Conservation (phyloP, 1,284 basidiomycete species). For the Austroboletus sp. region DNA sequence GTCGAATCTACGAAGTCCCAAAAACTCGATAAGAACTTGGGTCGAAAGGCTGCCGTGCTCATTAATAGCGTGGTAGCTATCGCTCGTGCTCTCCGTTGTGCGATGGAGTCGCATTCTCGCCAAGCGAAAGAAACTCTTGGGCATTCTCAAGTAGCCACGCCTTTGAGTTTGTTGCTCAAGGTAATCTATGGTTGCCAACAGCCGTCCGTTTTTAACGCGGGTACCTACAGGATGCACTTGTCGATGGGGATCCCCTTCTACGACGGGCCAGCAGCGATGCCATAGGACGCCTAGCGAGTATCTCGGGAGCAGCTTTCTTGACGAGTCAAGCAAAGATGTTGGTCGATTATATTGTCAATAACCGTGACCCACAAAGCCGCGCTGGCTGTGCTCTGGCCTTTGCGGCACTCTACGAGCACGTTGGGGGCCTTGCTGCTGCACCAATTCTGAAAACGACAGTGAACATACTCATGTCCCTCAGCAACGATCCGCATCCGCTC, state of each 20-base stretch:
- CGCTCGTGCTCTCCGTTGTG: constrained; percentile 64
- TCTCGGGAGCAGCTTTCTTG: constrained; percentile 82
- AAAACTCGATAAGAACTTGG: constrained; percentile 84
- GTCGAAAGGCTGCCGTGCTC: constrained; percentile 80
- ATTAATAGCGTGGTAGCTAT: constrained; percentile 82
- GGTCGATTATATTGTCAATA: constrained; percentile 93
- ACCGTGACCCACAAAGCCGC: constrained; percentile 87
- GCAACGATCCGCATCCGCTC: constrained; percentile 92
- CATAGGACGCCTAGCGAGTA: constrained; percentile 79
- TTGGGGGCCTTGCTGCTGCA: constrained; percentile 89
- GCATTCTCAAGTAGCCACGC: constrained; percentile 58
- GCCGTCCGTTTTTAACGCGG: constrained; percentile 2
- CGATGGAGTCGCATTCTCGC: constrained; percentile 46
- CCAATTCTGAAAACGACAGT: constrained; percentile 94
- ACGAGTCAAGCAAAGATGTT: constrained; percentile 85
- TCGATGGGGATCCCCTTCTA: constrained; percentile 75
- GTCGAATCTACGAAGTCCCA: constrained; percentile 66
- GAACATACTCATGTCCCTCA: constrained; percentile 91
- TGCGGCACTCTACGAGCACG: constrained; percentile 87
- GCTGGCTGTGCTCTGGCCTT: constrained; percentile 93
- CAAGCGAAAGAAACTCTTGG: constrained; percentile 67
- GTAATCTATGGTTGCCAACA: constrained; percentile 36
- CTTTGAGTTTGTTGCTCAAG: constrained; percentile 74
- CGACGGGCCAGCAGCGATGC: constrained; percentile 83
- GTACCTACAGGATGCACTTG: constrained; percentile 60